Conservation (phyloP, 768 basidiomycete genomes). For the Psilocybe cubensis region DNA sequence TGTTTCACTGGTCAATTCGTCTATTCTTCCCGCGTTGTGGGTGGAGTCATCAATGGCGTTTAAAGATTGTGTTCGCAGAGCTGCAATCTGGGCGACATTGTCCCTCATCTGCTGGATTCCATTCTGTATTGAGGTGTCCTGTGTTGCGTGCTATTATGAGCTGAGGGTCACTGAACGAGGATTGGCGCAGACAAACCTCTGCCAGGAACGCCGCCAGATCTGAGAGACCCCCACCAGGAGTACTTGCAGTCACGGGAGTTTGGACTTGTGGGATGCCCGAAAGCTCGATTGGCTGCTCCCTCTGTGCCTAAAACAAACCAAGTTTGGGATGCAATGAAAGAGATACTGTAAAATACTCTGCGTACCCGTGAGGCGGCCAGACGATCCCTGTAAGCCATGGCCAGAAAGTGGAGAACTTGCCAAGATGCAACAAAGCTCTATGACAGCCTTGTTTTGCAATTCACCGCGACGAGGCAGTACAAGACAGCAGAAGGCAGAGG, state of each 20-base stretch:
- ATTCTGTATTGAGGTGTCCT: constrained; percentile 47
- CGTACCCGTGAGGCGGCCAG: constrained; percentile 41
- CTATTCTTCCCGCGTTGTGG: constrained; percentile 42
- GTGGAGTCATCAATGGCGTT: constrained; percentile 36
- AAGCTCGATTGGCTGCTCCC: constrained; percentile 37
- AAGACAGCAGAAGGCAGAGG: neutral
- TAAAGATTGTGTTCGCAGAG: constrained; percentile 40
- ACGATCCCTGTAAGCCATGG: constrained; percentile 40
- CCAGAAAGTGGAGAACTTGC: neutral
- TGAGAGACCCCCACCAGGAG: constrained; percentile 20
- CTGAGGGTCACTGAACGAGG: neutral
- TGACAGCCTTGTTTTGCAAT: neutral
- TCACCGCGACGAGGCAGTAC: neutral
- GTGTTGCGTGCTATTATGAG: neutral
- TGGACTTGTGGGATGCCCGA: constrained; percentile 23
- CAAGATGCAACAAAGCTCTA: neutral
- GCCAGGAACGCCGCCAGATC: constrained; percentile 34
- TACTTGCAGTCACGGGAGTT: constrained; percentile 17
- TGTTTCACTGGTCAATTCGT: constrained; percentile 62
- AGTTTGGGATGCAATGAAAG: neutral
- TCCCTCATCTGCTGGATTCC: constrained; percentile 40
- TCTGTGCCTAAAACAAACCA: constrained; percentile 32
- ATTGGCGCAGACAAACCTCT: constrained; percentile 30
- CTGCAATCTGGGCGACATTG: constrained; percentile 41
- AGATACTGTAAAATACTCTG: neutral